phyloP scores from a whole-genome alignment of 805 yeast genomes.

The Wickerhamomyces strasburgensis region DNA sequence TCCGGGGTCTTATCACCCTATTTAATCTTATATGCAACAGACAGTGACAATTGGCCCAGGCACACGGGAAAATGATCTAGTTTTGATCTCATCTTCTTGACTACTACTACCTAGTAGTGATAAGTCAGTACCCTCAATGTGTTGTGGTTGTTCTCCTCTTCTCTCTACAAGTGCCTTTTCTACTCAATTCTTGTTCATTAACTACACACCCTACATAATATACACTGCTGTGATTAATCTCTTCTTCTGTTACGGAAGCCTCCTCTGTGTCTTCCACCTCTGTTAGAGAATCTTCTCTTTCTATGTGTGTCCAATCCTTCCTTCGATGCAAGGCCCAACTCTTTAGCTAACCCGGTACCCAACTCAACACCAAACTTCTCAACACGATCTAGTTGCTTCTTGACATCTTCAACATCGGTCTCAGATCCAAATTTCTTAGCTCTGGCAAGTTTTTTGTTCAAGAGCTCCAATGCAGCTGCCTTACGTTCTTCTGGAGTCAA shows the following conservation, averaged over 20 bases:
- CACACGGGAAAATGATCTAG: too few relatives aligned
- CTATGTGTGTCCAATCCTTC: conserved; percentile 9
- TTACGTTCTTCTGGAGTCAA: conserved; percentile 68
- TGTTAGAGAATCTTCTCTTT: conserved; percentile 5
- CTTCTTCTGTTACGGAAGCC: conserved; percentile 7
- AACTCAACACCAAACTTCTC: conserved; percentile 79
- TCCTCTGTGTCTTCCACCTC: conserved; percentile 10
- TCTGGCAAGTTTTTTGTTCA: conserved; percentile 63
- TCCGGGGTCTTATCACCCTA: too few relatives aligned
- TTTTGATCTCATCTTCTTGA: too few relatives aligned
- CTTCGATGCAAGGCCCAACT: conserved; percentile 46
- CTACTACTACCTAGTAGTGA: too few relatives aligned
- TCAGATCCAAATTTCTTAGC: conserved; percentile 73
- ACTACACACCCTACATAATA: background rate
- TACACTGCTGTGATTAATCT: background rate
- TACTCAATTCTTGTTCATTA: background rate
- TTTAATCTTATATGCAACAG: too few relatives aligned
- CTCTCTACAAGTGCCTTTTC: too few relatives aligned
- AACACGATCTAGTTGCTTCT: conserved; percentile 62
- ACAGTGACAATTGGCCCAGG: too few relatives aligned
- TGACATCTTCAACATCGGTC: conserved; percentile 43
- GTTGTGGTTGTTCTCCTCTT: too few relatives aligned
- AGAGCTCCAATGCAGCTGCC: conserved; percentile 58
- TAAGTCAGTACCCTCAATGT: too few relatives aligned
- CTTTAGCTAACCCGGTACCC: conserved; percentile 61